A percentile compares a stretch with the other conserved stretches of the same genome.
Evolutionary conservation across 768 basidiomycete genomes (phyloP).

Genomic region (Cystofilobasidium bisporidii): DNA sequence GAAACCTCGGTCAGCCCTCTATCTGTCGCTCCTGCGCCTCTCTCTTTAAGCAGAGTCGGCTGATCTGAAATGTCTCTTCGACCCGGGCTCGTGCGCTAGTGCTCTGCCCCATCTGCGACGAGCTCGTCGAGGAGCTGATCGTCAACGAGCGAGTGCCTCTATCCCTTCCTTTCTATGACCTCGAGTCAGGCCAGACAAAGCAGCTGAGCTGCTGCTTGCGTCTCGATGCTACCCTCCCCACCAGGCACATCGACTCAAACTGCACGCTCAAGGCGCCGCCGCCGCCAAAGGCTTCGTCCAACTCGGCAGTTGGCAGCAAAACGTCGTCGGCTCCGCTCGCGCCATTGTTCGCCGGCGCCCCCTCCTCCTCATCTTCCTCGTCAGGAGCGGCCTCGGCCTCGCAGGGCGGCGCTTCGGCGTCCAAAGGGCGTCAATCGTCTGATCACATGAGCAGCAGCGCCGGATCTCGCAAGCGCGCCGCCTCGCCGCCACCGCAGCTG

Average conservation of each 20-base stretch:
- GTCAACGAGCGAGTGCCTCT: slow-evolving; percentile 1
- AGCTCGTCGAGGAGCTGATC: background rate
- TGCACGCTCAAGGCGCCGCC: background rate
- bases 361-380: background rate
- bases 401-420: background rate
- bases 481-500: slow-evolving; percentile 22
- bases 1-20: too few species aligned
- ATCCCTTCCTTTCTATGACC: too few species aligned
- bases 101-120: slow-evolving; percentile 3
- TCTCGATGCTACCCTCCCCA: too few species aligned
- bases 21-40: too few species aligned
- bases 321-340: background rate
- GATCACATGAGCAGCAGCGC: slow-evolving; percentile 27
- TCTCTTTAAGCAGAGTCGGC: too few species aligned
- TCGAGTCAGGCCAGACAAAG: too few species aligned
- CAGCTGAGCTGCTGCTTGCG: too few species aligned
- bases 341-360: background rate
- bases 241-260: slow-evolving; percentile 6
- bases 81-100: background rate
- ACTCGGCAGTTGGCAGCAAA: too few species aligned
- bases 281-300: too few species aligned
- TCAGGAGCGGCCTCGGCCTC: background rate
- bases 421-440: slow-evolving; percentile 27
- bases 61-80: too few species aligned
- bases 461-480: background rate